A percentile compares a stretch with the other conserved stretches of the same genome.
Evolutionary conservation across 306 rosid species (phyloP).

Genomic region (Hippophae tibetana): DNA sequence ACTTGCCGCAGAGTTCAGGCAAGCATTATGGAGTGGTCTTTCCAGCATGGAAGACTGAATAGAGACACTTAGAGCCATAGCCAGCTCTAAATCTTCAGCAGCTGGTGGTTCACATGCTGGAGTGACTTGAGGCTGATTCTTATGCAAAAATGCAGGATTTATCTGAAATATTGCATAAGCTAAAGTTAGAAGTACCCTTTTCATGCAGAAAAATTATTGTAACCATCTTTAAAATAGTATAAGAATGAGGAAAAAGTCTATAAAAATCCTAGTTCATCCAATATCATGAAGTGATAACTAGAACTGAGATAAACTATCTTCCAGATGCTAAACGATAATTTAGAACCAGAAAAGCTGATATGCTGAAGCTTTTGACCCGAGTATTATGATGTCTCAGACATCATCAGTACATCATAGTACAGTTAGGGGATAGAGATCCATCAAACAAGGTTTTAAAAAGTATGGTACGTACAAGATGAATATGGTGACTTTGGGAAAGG

Average conservation of each 20-base stretch:
- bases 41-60: constrained; percentile 52
- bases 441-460: too few species aligned
- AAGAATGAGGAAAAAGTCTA: too few species aligned
- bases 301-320: neutral
- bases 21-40: constrained; percentile 34
- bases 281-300: neutral
- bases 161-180: constrained; percentile 36
- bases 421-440: too few species aligned
- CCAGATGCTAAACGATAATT: neutral
- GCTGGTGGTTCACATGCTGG: constrained; percentile 68
- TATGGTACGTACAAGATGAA: too few species aligned
- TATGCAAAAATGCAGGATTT: constrained; percentile 53
- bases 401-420: too few species aligned
- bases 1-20: constrained; percentile 42
- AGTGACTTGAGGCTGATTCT: constrained; percentile 29
- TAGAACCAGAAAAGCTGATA: too few species aligned
- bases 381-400: neutral
- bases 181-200: constrained; percentile 8
- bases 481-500: too few species aligned
- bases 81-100: constrained; percentile 64
- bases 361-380: too few species aligned
- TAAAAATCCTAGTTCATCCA: neutral
- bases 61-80: constrained; percentile 65
- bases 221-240: neutral
- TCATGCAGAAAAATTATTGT: neutral